phyloP scores from a whole-genome alignment of 768 basidiomycete genomes.

The Pulveroboletus sp. region DNA sequence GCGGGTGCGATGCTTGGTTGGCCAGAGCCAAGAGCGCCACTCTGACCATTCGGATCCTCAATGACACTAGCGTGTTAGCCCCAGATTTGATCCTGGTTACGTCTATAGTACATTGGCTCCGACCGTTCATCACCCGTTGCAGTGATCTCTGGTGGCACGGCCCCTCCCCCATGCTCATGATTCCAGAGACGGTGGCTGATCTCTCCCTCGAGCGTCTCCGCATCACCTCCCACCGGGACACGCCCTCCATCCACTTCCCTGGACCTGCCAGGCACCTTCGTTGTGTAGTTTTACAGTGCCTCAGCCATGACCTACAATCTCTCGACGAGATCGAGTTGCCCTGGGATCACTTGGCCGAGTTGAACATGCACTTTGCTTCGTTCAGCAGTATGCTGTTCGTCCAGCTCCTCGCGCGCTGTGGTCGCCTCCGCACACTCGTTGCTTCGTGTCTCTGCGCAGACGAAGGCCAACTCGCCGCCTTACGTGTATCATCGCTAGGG shows the following conservation, averaged over 20 bases:
- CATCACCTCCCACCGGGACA: conserved; percentile 16
- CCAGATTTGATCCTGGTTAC: conserved; percentile 3
- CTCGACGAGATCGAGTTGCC: conserved; percentile 24
- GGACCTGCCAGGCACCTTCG: conserved; percentile 15
- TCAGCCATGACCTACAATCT: conserved; percentile 19
- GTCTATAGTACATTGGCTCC: conserved; percentile 19
- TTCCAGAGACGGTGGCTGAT: background rate
- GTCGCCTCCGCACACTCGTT: conserved; percentile 16
- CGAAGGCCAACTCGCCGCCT: conserved; percentile 2
- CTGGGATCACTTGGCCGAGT: conserved; percentile 24
- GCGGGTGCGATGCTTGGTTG: conserved; percentile 24
- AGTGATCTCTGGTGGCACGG: conserved; percentile 32
- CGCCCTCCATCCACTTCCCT: conserved; percentile 14
- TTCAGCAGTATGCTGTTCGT: conserved; percentile 22
- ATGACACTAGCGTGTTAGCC: conserved; percentile 16
- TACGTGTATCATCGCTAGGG: conserved; percentile 9
- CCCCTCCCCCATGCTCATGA: conserved; percentile 18
- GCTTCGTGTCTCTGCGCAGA: conserved; percentile 26
- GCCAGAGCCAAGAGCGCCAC: conserved; percentile 27
- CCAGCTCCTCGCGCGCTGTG: conserved; percentile 21
- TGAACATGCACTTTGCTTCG: conserved; percentile 26
- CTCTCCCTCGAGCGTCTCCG: conserved; percentile 19
- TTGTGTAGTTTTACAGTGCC: conserved; percentile 17
- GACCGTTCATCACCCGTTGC: conserved; percentile 19
- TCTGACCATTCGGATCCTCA: conserved; percentile 23